These are phyloP conservation scores for Globisporangium okanoganense DNA, from an alignment of 352 stramenopile genomes.

Conservation along the genomic window DNA sequence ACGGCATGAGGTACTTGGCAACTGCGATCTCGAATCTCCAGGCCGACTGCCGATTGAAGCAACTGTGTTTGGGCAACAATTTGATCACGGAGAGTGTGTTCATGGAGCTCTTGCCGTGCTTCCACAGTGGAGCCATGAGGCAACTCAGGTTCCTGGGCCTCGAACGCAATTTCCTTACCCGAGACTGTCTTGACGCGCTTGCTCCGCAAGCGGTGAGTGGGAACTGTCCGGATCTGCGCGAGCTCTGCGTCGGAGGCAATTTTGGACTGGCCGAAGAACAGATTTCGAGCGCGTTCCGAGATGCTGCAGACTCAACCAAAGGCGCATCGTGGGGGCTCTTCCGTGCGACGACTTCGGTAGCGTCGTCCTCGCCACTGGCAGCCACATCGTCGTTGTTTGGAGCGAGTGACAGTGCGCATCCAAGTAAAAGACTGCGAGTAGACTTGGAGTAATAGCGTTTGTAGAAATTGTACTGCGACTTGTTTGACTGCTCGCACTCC, in stretches of 20 bases:
- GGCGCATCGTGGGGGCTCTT: slow-evolving; percentile 20
- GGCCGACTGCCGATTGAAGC: slow-evolving; percentile 2
- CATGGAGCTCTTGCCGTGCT: slow-evolving; percentile 9
- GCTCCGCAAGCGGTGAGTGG: slow-evolving; percentile 11
- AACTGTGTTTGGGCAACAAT: slow-evolving; percentile 25
- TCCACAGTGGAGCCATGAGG: slow-evolving; percentile 8
- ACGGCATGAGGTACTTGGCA: slow-evolving; percentile 18
- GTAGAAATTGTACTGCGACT: too few relatives aligned
- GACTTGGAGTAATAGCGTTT: not conserved
- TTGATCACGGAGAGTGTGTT: slow-evolving; percentile 17
- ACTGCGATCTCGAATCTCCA: slow-evolving; percentile 2
- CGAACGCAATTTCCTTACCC: slow-evolving; percentile 25
- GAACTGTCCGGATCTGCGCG: slow-evolving; percentile 14
- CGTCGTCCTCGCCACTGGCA: not conserved
- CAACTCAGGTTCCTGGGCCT: slow-evolving; percentile 21
- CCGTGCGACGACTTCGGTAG: not conserved
- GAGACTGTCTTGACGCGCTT: slow-evolving; percentile 15
- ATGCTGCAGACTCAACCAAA: slow-evolving; percentile 16
- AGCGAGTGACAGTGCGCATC: not conserved
- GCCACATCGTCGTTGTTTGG: not conserved
- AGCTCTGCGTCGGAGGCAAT: slow-evolving; percentile 29
- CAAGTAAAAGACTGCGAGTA: not conserved
- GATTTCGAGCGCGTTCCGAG: slow-evolving; percentile 17
- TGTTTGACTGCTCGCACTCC: too few relatives aligned
- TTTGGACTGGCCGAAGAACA: slow-evolving; percentile 3